Evolutionary conservation across 2,329 filamentous ascomycete genomes (phyloP).

Genomic region (Aureobasidium uvarum): DNA sequence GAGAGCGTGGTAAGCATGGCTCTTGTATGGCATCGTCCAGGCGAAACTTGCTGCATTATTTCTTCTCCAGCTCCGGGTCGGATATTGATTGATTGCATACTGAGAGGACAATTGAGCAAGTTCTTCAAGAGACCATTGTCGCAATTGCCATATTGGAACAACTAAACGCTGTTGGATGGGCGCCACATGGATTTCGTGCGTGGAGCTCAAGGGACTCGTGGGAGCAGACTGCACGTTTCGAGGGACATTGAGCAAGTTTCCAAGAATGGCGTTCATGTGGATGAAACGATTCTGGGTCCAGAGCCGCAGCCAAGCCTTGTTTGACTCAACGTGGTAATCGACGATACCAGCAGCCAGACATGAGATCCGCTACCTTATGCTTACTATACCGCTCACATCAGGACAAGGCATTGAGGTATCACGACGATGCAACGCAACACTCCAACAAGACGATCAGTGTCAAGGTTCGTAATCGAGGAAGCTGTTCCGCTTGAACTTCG

Average conservation of each 20-base stretch:
- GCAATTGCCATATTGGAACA: background rate
- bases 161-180: background rate
- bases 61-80: too few species aligned
- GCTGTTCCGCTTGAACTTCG: background rate
- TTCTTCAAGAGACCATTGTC: background rate
- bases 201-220: background rate
- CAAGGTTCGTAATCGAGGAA: background rate
- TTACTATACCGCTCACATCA: background rate
- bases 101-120: constrained; percentile 12
- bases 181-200: background rate
- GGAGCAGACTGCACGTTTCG: constrained; percentile 1
- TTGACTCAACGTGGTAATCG: background rate
- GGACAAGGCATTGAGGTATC: background rate
- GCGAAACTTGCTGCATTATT: background rate
- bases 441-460: background rate
- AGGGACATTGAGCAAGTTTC: constrained; percentile 17
- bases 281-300: background rate
- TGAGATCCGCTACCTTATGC: background rate
- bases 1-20: background rate
- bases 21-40: background rate
- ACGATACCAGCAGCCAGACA: background rate
- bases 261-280: background rate
- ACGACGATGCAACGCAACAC: background rate
- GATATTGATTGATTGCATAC: background rate
- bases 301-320: constrained; percentile 1